Conservation (phyloP, 1,284 basidiomycete genomes). For the Moniliella sp. region DNA sequence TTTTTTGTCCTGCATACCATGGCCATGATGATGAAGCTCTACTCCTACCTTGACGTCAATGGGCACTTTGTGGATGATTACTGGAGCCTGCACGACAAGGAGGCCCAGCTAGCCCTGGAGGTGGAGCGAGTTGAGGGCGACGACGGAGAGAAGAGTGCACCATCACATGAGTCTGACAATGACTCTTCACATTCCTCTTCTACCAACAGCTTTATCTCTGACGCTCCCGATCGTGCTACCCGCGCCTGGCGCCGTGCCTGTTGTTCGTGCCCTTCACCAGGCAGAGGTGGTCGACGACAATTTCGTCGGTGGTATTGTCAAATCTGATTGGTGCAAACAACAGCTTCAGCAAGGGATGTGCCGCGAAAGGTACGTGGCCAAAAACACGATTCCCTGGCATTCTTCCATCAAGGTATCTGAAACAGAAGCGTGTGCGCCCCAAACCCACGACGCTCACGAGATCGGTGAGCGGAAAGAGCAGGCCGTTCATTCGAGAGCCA, state of each 20-base stretch:
- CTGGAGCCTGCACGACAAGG: constrained; percentile 8
- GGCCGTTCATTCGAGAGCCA: too few relatives aligned
- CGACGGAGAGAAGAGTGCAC: constrained; percentile 6
- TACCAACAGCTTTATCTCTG: too few relatives aligned
- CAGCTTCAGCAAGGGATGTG: neutral
- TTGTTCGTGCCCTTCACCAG: neutral
- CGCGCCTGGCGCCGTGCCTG: too few relatives aligned
- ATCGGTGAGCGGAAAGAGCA: too few relatives aligned
- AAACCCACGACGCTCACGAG: too few relatives aligned
- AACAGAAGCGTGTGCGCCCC: constrained; percentile 1
- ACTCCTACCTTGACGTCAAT: constrained; percentile 77
- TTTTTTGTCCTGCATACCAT: constrained; percentile 78
- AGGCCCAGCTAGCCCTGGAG: constrained; percentile 17
- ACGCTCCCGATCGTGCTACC: too few relatives aligned
- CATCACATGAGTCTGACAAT: neutral
- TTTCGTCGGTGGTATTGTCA: too few relatives aligned
- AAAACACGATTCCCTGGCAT: neutral
- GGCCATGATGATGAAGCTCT: constrained; percentile 82
- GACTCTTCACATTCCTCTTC: neutral
- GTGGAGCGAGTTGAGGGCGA: constrained; percentile 6
- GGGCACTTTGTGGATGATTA: constrained; percentile 48
- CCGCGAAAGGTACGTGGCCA: neutral
- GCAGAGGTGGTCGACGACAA: neutral
- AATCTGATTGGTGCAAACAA: neutral
- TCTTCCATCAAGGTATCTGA: constrained; percentile 1